Conservation (phyloP, 2,329 filamentous ascomycete species). For the Trichoderma citrinoviride region DNA sequence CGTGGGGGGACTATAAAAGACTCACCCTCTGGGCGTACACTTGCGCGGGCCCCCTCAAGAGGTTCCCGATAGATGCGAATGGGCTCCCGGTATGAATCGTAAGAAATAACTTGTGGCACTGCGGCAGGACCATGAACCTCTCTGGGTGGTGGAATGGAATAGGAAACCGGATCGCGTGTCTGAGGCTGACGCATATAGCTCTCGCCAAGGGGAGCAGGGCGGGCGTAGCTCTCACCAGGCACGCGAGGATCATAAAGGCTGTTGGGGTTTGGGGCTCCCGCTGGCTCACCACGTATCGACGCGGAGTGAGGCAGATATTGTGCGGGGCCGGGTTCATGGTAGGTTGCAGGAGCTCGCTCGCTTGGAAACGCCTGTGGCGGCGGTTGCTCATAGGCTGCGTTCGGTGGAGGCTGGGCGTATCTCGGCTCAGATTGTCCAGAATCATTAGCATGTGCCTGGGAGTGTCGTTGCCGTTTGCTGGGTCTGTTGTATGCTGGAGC, state of each 20-base stretch:
- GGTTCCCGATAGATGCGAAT: conserved; percentile 46
- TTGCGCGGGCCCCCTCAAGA: conserved; percentile 44
- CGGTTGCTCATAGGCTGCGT: conserved; percentile 36
- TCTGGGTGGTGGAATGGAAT: conserved; percentile 37
- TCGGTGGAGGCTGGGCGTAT: conserved; percentile 41
- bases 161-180: conserved; percentile 19
- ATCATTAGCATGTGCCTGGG: conserved; percentile 39
- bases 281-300: conserved; percentile 30
- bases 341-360: conserved; percentile 36
- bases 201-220: conserved; percentile 19
- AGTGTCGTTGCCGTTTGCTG: conserved; percentile 55
- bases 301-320: conserved; percentile 30
- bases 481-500: conserved; percentile 53
- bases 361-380: conserved; percentile 32
- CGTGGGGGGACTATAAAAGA: conserved; percentile 51
- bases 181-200: conserved; percentile 30
- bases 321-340: conserved; percentile 31
- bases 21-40: conserved; percentile 49
- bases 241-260: conserved; percentile 34
- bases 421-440: conserved; percentile 39
- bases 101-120: conserved; percentile 43
- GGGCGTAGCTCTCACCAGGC: conserved; percentile 33
- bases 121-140: conserved; percentile 41
- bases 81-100: conserved; percentile 42
- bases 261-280: conserved; percentile 29